These are phyloP conservation scores for Eucalyptus regnans DNA, from an alignment of 345 rosid species.

Conservation along the genomic window DNA sequence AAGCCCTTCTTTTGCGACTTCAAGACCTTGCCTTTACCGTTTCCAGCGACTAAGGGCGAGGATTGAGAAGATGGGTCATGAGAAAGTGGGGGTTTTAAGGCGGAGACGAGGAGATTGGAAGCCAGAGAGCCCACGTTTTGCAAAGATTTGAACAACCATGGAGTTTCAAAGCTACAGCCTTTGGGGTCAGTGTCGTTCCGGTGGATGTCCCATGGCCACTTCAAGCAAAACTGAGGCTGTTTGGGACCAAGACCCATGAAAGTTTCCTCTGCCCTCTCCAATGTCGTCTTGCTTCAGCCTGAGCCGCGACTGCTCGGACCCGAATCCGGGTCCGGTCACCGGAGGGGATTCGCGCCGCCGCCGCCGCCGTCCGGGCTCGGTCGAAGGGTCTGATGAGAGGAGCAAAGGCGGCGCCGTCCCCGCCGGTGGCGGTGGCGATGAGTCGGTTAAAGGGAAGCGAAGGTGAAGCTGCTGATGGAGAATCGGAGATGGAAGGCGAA, in stretches of 20 bases:
- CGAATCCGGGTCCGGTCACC: background rate
- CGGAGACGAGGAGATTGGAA: slow-evolving; percentile 27
- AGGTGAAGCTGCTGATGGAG: background rate
- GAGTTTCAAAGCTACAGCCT: slow-evolving; percentile 42
- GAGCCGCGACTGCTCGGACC: background rate
- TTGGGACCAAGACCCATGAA: slow-evolving; percentile 15
- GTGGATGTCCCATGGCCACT: slow-evolving; percentile 71
- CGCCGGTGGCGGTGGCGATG: background rate
- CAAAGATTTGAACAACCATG: slow-evolving; percentile 73
- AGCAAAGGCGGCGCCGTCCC: background rate
- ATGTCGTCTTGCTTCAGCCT: background rate
- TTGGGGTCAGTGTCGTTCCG: slow-evolving; percentile 18
- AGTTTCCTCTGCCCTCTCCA: background rate
- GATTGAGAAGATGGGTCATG: slow-evolving; percentile 11
- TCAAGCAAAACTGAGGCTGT: slow-evolving; percentile 43
- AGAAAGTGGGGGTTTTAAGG: slow-evolving; percentile 17
- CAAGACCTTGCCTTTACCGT: slow-evolving; percentile 2
- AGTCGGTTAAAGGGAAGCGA: background rate
- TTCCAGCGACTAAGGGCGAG: background rate
- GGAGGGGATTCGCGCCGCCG: background rate
- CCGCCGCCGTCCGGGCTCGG: background rate
- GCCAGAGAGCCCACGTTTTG: slow-evolving; percentile 52
- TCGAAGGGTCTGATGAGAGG: background rate
- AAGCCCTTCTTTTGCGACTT: background rate
- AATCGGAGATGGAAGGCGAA: background rate